These are phyloP conservation scores for Solanum habrochaites DNA, from an alignment of 257 asterid species.

Conservation along the genomic window DNA sequence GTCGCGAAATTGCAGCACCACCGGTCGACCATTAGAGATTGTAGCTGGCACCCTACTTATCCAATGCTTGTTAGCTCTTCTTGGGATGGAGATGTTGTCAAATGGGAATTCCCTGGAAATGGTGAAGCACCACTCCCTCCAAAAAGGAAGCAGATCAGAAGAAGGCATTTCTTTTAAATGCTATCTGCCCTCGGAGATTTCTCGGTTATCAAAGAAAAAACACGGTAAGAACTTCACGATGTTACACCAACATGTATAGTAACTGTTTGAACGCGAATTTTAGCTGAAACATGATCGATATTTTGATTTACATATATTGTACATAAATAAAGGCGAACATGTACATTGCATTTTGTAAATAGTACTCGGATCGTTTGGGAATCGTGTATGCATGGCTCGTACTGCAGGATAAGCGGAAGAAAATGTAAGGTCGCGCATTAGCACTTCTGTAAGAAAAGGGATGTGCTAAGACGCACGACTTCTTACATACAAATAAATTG, in stretches of 20 bases:
- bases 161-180: background rate
- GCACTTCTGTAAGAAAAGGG: background rate
- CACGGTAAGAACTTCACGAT: background rate
- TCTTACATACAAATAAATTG: background rate
- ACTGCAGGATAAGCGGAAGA: background rate
- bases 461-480: background rate
- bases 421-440: background rate
- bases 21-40: background rate
- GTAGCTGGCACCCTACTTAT: slow-evolving; percentile 72
- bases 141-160: background rate
- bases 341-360: background rate
- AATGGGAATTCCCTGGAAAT: slow-evolving; percentile 61
- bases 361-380: background rate
- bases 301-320: background rate
- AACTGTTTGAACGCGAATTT: background rate
- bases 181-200: background rate
- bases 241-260: background rate
- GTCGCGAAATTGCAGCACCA: slow-evolving; percentile 66
- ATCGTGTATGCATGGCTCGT: background rate
- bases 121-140: slow-evolving; percentile 18
- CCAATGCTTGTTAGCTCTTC: slow-evolving; percentile 76
- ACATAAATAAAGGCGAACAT: background rate
- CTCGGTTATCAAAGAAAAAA: background rate
- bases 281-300: background rate
- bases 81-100: slow-evolving; percentile 72